These are phyloP conservation scores for Botrytis tulipae DNA, from an alignment of 2,329 filamentous ascomycete genomes.

Conservation along the genomic window DNA sequence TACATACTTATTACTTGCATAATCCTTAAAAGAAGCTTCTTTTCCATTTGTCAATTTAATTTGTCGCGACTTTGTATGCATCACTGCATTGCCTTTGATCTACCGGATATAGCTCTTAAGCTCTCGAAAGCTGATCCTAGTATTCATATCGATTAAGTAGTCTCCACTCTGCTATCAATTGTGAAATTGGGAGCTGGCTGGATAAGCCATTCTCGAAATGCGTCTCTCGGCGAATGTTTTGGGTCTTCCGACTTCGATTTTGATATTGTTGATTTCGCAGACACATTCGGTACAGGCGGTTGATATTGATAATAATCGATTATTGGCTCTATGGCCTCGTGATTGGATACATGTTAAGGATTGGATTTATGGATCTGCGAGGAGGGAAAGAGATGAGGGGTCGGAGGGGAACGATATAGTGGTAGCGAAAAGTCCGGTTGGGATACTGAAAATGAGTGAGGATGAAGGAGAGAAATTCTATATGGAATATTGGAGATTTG, in stretches of 20 bases:
- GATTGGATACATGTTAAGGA: constrained; percentile 47
- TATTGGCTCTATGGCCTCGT: constrained; percentile 44
- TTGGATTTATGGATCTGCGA: constrained; percentile 47
- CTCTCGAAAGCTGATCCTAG: not conserved
- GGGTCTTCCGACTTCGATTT: constrained; percentile 45
- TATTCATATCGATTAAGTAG: not conserved
- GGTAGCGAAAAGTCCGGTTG: constrained; percentile 50
- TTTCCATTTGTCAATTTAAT: not conserved
- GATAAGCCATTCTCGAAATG: constrained; percentile 39
- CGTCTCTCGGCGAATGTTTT: constrained; percentile 41
- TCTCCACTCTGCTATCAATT: not conserved
- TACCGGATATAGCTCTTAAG: not conserved
- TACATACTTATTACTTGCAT: not conserved
- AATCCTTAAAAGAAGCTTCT: not conserved
- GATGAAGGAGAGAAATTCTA: constrained; percentile 74
- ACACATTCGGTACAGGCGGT: constrained; percentile 39
- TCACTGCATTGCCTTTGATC: not conserved
- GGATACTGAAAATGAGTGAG: constrained; percentile 68
- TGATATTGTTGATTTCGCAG: constrained; percentile 46
- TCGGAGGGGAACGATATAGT: constrained; percentile 41
- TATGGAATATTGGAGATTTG: constrained; percentile 56
- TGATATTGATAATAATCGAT: constrained; percentile 28
- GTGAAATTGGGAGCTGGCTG: not conserved
- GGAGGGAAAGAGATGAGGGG: constrained; percentile 43
- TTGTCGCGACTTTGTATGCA: not conserved